Evolutionary conservation across 2,329 filamentous ascomycete species (phyloP).

Genomic region (Monosporascus sp.): DNA sequence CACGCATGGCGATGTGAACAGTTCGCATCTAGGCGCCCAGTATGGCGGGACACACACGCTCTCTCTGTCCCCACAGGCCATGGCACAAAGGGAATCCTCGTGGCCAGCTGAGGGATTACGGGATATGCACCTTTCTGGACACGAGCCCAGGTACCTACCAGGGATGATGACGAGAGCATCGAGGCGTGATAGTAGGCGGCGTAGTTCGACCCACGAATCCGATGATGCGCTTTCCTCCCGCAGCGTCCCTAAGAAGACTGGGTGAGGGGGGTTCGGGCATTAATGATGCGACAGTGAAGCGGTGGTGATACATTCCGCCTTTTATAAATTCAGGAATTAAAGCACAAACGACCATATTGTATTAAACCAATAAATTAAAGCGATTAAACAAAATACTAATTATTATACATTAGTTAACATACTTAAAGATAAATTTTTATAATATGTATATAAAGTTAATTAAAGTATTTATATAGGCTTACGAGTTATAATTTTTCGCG

Average conservation of each 20-base stretch:
- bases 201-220: conserved; percentile 34
- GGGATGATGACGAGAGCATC: conserved; percentile 57
- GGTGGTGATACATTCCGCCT: too few relatives aligned
- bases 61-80: conserved; percentile 13
- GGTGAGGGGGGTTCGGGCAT: conserved; percentile 10
- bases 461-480: too few relatives aligned
- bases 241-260: conserved; percentile 11
- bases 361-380: neutral
- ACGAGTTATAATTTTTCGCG: too few relatives aligned
- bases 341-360: neutral
- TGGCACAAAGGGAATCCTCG: conserved; percentile 27
- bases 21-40: conserved; percentile 10
- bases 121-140: conserved; percentile 47
- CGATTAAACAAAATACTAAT: too few relatives aligned
- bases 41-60: conserved; percentile 5
- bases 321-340: too few relatives aligned
- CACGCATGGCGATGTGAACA: conserved; percentile 11
- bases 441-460: too few relatives aligned
- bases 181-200: conserved; percentile 38
- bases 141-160: conserved; percentile 67
- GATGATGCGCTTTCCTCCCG: conserved; percentile 24
- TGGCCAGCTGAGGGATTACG: conserved; percentile 35
- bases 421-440: too few relatives aligned
- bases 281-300: too few relatives aligned
- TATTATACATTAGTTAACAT: too few relatives aligned